phyloP scores from a whole-genome alignment of 2,329 filamentous ascomycete species.

The Graphium sp. region DNA sequence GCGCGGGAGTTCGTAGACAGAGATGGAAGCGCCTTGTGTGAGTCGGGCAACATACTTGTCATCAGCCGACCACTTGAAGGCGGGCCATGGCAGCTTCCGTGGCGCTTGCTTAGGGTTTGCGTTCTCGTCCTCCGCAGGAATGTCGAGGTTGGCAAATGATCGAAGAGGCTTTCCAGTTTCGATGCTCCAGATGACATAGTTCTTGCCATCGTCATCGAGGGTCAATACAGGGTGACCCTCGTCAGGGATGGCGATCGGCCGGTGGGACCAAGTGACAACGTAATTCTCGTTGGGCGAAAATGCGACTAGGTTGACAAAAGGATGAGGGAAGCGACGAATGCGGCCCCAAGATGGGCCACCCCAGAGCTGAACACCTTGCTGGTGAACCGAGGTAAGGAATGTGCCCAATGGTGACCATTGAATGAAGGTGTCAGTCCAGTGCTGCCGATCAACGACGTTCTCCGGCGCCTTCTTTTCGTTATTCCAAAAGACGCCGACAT shows the following conservation, averaged over 20 bases:
- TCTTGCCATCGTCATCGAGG: slow-evolving; percentile 93
- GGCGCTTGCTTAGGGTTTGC: slow-evolving; percentile 44
- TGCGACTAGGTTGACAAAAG: slow-evolving; percentile 87
- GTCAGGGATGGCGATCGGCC: slow-evolving; percentile 83
- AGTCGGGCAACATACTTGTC: slow-evolving; percentile 93
- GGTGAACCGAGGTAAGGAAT: slow-evolving; percentile 85
- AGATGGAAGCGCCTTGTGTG: slow-evolving; percentile 75
- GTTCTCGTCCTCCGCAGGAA: slow-evolving; percentile 38
- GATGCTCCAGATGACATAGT: slow-evolving; percentile 98
- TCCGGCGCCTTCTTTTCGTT: slow-evolving; percentile 87
- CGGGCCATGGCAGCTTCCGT: slow-evolving; percentile 92
- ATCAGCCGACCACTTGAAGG: slow-evolving; percentile 98
- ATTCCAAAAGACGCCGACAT: slow-evolving; percentile 95
- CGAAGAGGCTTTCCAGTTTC: slow-evolving; percentile 77
- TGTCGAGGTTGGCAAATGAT: slow-evolving; percentile 82
- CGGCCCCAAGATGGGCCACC: slow-evolving; percentile 79
- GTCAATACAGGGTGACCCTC: slow-evolving; percentile 69
- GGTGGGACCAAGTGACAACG: slow-evolving; percentile 89
- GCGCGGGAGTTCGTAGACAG: slow-evolving; percentile 73
- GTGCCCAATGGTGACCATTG: slow-evolving; percentile 96
- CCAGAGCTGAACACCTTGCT: slow-evolving; percentile 95
- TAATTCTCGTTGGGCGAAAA: slow-evolving; percentile 92
- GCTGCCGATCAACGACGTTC: slow-evolving; percentile 73
- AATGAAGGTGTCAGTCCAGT: slow-evolving; percentile 97
- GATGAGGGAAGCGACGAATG: slow-evolving; percentile 86